Evolutionary conservation across 306 rosid species (phyloP).

Genomic region (Malus asiatica): DNA sequence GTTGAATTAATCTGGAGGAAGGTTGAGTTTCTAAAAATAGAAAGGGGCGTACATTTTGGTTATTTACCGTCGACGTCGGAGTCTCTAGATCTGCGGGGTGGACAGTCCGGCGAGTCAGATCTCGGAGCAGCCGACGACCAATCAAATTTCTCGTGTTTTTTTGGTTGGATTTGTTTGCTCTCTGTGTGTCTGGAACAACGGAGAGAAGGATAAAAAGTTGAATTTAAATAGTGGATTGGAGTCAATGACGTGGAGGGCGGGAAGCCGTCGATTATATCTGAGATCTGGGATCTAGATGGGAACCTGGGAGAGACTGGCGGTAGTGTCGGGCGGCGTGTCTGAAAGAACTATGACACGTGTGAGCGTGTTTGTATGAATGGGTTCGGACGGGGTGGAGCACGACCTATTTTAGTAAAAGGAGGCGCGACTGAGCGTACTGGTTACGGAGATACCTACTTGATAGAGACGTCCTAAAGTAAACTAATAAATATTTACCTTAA

Average conservation of each 20-base stretch:
- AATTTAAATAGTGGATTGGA: slow-evolving; percentile 7
- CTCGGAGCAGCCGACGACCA: background rate
- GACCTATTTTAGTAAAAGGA: background rate
- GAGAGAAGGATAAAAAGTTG: background rate
- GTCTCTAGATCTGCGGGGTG: slow-evolving; percentile 37
- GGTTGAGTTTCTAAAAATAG: background rate
- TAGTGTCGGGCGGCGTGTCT: background rate
- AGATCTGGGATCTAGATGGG: slow-evolving; percentile 3
- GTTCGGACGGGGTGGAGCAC: background rate
- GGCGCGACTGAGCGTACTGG: background rate
- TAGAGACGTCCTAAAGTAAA: background rate
- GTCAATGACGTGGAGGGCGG: slow-evolving; percentile 11
- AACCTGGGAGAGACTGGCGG: background rate
- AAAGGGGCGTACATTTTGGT: slow-evolving; percentile 2
- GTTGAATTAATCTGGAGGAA: background rate
- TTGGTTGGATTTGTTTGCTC: background rate
- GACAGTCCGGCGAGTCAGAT: slow-evolving; percentile 6
- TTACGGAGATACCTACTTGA: slow-evolving; percentile 6
- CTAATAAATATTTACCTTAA: too few relatives aligned
- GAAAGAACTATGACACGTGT: background rate
- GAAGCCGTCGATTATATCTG: slow-evolving; percentile 2
- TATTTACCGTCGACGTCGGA: slow-evolving; percentile 4
- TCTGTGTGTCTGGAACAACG: background rate
- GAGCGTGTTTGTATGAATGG: background rate
- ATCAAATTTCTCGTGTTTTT: background rate